Evolutionary conservation across 176 grass and related monocot species (phyloP), one percentile per base, ranked within the genome.

Genomic region (Tuctoria greenei): DNA sequence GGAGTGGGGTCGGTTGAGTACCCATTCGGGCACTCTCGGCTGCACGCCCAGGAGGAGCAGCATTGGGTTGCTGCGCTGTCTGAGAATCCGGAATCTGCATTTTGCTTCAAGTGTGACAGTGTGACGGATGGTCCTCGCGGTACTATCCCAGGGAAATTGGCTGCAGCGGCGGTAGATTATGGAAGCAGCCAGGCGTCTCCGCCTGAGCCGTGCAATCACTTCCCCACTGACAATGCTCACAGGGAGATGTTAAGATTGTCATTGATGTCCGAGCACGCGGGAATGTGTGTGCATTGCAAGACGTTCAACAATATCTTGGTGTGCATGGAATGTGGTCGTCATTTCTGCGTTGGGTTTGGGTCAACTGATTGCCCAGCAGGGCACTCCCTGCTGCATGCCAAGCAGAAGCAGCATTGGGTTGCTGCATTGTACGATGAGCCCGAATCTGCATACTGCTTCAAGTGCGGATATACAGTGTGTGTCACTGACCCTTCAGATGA

Each of bases 401-500:
- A 5, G 58, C 31, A 63, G 17, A 5, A 47, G 10, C 3, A 47
- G 17, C 73, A 76, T 28, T 76, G 41, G 26, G 28, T 63, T 63
- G 73, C 73, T 35, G 26, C 12, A 20, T 43, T 63, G 26, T 36
- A 21, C 58, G 3, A 35, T 63, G 58, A 62, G 12, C 6, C 26
- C 36, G 17, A 34, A 35, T 63, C 26, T 36, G 58, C 41, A 63
- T 76, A 35, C 58, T 76, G 73, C 58, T 76, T 76, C 73, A 49
- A 63, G 24, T 76, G 73, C n/a, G 14, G 18, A 3, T 58, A 10
- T 58, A 23, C 12, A 4, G 40, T 13, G 21, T 11, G n/a, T 57
- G n/a, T 57, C 54, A 11, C 21, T 11, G 21, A 28, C 25, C 15
- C 12, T 46, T 0, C 11, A 39, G 47, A 56, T 7, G 34, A 21